Conservation (phyloP, 164 flowering plant species). For the Kingdonia uniflora region DNA sequence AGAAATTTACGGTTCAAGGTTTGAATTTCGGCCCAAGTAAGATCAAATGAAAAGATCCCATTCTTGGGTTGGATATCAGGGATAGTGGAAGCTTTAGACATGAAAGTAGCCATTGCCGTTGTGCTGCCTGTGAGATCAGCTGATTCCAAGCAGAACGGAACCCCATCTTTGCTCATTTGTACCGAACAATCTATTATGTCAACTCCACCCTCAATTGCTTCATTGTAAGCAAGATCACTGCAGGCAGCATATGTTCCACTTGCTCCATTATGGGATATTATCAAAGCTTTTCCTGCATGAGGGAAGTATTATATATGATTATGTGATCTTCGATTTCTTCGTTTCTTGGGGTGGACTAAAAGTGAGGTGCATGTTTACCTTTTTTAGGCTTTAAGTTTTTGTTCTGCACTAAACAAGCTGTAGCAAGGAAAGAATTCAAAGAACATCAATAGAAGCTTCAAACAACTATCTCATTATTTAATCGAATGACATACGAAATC, state of each 20-base stretch:
- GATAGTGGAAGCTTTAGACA: constrained; percentile 32
- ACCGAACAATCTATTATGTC: constrained; percentile 89
- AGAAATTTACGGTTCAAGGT: constrained; percentile 52
- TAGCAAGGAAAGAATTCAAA: background rate
- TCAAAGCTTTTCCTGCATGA: constrained; percentile 34
- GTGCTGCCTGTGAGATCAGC: constrained; percentile 51
- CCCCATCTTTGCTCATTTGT: constrained; percentile 84
- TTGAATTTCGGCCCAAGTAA: constrained; percentile 75
- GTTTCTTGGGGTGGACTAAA: background rate
- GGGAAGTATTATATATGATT: too few relatives aligned
- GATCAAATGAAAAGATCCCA: constrained; percentile 83
- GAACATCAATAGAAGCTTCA: background rate
- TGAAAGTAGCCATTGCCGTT: constrained; percentile 50
- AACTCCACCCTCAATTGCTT: constrained; percentile 79
- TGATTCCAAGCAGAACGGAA: constrained; percentile 57
- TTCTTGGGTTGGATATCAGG: constrained; percentile 50
- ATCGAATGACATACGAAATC: constrained; percentile 2
- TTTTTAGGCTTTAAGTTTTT: constrained; percentile 21
- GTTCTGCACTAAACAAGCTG: constrained; percentile 59
- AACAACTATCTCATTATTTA: background rate
- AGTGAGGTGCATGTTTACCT: constrained; percentile 25
- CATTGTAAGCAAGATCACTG: constrained; percentile 82
- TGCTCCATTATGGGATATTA: constrained; percentile 86
- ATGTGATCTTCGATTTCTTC: background rate
- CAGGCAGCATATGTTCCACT: constrained; percentile 72